Base-by-base conservation (phyloP, 805 yeast species). In the Pichia paraexigua region DNA sequence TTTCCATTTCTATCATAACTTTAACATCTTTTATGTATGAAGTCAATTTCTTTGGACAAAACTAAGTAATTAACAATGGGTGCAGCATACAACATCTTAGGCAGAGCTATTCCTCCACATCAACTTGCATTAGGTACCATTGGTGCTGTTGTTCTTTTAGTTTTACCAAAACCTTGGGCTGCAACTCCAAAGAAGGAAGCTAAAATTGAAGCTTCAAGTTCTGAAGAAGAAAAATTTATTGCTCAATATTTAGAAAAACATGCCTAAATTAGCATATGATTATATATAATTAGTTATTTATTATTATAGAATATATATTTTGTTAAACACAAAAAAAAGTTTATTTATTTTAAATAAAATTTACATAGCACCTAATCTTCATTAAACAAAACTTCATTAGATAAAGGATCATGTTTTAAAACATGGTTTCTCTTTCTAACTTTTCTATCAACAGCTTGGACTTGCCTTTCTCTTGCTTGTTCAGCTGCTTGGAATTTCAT, bases 201-300 rank as follows among this genome's bases (percentile, higher is more conserved):
- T 45, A 73, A 82, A 41, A 78, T 89, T 68, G 79, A 80, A 58
- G 95, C 96, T 58, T 70, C 81, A 51, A 79, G 90, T 47, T 82
- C 89, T 60, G 97, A 89, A 64, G 97, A 91, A 75, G 95, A 87
- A 70, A 82, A 85, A 69, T 91, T 86, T 74, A 84, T 91, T 63
- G 76, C 72, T 67, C 86, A 82, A 63, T 90, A 80, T 76, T 74
- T 82, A 71, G 73, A 71, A 60, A 76, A 69, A 52, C 65, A 67
- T 46, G 71, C 46, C 27, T 50, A 50, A 30, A 37, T 21, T 22
- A 17, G 15, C 27, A 21, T 39, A 17, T 45, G 18, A n/a, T 13
- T 18, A 24, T 25, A 43, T 41, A 43, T 48, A 42, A 18, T 18
- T 37, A 22, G 11, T n/a, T 12, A 35, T 24, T 44, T 18, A 17